phyloP scores from a whole-genome alignment of 1,284 basidiomycete genomes.

The Trichosporon coremiiforme region DNA sequence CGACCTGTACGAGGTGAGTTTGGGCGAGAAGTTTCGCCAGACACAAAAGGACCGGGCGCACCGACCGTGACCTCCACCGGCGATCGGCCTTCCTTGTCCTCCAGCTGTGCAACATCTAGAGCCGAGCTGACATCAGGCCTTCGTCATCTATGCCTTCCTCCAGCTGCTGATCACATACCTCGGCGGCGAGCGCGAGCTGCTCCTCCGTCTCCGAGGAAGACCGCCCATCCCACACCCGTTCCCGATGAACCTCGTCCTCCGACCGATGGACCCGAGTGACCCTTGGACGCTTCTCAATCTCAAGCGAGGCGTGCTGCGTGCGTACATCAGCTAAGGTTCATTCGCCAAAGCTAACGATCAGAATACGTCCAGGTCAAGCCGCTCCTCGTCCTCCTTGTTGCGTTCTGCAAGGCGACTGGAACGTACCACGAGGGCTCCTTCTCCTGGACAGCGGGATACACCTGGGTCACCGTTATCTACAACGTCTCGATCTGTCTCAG shows the following conservation, averaged over 20 bases:
- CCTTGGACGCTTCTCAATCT: conserved; percentile 91
- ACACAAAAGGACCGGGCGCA: background rate
- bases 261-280: conserved; percentile 81
- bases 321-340: conserved; percentile 50
- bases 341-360: conserved; percentile 47
- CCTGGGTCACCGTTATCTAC: conserved; percentile 82
- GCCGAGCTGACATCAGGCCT: conserved; percentile 64
- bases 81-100: background rate
- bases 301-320: conserved; percentile 92
- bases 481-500: conserved; percentile 60
- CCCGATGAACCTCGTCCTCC: conserved; percentile 73
- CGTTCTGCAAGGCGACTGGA: conserved; percentile 81
- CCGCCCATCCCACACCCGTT: conserved; percentile 84
- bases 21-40: background rate
- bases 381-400: conserved; percentile 76
- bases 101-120: background rate
- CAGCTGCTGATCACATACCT: conserved; percentile 80
- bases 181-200: conserved; percentile 87
- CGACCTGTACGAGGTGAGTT: conserved; percentile 89
- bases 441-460: conserved; percentile 80
- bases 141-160: conserved; percentile 94
- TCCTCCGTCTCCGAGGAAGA: conserved; percentile 87
- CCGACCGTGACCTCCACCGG: conserved; percentile 4
- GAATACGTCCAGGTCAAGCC: conserved; percentile 99
- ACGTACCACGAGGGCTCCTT: conserved; percentile 91